Evolutionary conservation across 2,329 filamentous ascomycete genomes (phyloP).

Genomic region (Monosporascus sp.): DNA sequence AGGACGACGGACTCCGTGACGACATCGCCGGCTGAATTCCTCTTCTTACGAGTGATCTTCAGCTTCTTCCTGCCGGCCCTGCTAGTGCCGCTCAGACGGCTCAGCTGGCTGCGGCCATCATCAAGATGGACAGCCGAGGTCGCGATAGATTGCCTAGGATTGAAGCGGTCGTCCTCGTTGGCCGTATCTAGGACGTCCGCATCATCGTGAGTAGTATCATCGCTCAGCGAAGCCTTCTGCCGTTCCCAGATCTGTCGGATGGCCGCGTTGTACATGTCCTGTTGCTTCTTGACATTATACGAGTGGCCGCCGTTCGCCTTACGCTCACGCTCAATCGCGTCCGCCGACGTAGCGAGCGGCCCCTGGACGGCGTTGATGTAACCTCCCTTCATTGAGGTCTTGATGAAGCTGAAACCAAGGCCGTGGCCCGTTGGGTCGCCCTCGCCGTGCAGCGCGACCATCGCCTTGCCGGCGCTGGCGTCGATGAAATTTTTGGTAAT

Average conservation of each 20-base stretch:
- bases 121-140: slow-evolving; percentile 64
- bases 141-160: slow-evolving; percentile 66
- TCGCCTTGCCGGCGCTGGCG: slow-evolving; percentile 89
- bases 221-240: slow-evolving; percentile 74
- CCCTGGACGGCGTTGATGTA: slow-evolving; percentile 77
- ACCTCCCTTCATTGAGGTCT: slow-evolving; percentile 97
- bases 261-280: slow-evolving; percentile 84
- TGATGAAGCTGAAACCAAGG: slow-evolving; percentile 93
- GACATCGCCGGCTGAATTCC: slow-evolving; percentile 60
- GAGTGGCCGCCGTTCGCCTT: slow-evolving; percentile 90
- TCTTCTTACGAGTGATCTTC: slow-evolving; percentile 67
- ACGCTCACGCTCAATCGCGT: slow-evolving; percentile 82
- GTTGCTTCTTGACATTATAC: slow-evolving; percentile 95
- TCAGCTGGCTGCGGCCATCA: slow-evolving; percentile 77
- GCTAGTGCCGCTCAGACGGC: slow-evolving; percentile 63
- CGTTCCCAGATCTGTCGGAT: slow-evolving; percentile 91
- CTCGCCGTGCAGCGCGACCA: slow-evolving; percentile 90
- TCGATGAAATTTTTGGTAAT: slow-evolving; percentile 95
- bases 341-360: slow-evolving; percentile 63
- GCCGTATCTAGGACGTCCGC: slow-evolving; percentile 54
- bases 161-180: slow-evolving; percentile 64
- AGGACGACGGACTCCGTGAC: slow-evolving; percentile 56
- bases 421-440: slow-evolving; percentile 93
- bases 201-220: slow-evolving; percentile 63
- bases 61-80: slow-evolving; percentile 62